Evolutionary conservation across 345 rosid species (phyloP).

Genomic region (Heritiera fomes): DNA sequence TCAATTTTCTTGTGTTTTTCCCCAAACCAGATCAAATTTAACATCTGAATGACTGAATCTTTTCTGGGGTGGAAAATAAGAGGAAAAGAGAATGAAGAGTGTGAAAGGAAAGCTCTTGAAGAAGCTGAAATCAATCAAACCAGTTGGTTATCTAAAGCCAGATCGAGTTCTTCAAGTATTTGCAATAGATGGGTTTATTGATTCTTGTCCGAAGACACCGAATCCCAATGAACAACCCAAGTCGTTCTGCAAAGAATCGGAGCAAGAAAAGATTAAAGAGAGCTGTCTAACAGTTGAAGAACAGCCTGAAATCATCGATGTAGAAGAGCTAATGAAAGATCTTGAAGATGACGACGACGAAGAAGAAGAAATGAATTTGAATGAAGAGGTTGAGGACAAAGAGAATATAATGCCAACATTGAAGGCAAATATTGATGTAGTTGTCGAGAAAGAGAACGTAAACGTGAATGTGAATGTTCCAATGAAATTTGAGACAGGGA

Average conservation of each 20-base stretch:
- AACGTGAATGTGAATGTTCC: conserved; percentile 21
- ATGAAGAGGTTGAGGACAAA: conserved; percentile 37
- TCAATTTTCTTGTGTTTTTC: not conserved
- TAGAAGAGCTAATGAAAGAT: conserved; percentile 46
- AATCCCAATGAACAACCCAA: conserved; percentile 31
- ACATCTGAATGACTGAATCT: not conserved
- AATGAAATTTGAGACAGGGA: conserved; percentile 23
- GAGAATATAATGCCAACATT: conserved; percentile 56
- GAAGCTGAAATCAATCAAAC: conserved; percentile 62
- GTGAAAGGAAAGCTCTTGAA: conserved; percentile 72
- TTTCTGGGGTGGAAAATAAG: not conserved
- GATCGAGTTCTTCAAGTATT: conserved; percentile 59
- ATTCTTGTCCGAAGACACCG: conserved; percentile 34
- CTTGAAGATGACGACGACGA: conserved; percentile 43
- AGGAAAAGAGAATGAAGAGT: conserved; percentile 54
- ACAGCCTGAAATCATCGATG: conserved; percentile 47
- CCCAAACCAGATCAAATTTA: conserved; percentile 5
- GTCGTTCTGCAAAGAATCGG: conserved; percentile 31
- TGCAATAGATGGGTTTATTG: conserved; percentile 61
- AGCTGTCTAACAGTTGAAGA: conserved; percentile 6
- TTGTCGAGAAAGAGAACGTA: conserved; percentile 17
- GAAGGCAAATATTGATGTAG: conserved; percentile 3
- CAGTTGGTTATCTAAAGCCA: conserved; percentile 62
- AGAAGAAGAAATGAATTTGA: conserved; percentile 32
- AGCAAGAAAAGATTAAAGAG: conserved; percentile 22